Base-by-base conservation (phyloP, 345 rosid species). In the Gossypium bickii region DNA sequence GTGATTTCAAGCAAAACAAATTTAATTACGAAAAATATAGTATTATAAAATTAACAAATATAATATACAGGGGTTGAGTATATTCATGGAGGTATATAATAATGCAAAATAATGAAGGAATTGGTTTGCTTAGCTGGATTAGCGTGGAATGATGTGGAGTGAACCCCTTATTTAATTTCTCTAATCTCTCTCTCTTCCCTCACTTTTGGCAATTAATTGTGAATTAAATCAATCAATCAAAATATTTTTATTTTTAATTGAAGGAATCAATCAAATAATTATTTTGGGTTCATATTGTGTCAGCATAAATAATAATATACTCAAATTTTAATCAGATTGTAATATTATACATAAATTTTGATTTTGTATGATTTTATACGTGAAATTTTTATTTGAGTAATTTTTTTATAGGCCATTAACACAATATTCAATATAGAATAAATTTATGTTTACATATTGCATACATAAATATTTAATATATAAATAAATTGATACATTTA, bases 111-210 rank as follows among this genome's bases (percentile, higher is more conserved):
- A 16, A 63, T 7, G 12, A 56, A 11, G 16, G 12, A 25, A 52
- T 22, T 48, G 73, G 41, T 49, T 52, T 76, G 76, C 80, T 76
- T 76, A 25, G 82, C 78, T 82, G 82, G 76, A 82, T 51, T 70
- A 25, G 38, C 24, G 48, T 70, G 76, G 76, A 78, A 22, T 70
- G 80, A 51, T 47, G 51, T 47, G 13, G 51, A 47, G 51, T 52
- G 57, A 15, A 52, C 57, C 17, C 20, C 20, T 52, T 52, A 52
- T 52, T 52, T 17, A 17, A 52, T 16, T 17, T 52, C 57, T 52
- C 20, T 52, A 52, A 16, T 52, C 55, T 51, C 55, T 51, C 55
- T 51, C 55, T 15, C 17, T 4, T 16, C 55, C 15, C 55, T 15
- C 41, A 5, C 41, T 51, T 15, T 51, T 48, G 18, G 17, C 17